Conservation (phyloP, 805 yeast species). For the Wickerhamomyces strasburgensis region DNA sequence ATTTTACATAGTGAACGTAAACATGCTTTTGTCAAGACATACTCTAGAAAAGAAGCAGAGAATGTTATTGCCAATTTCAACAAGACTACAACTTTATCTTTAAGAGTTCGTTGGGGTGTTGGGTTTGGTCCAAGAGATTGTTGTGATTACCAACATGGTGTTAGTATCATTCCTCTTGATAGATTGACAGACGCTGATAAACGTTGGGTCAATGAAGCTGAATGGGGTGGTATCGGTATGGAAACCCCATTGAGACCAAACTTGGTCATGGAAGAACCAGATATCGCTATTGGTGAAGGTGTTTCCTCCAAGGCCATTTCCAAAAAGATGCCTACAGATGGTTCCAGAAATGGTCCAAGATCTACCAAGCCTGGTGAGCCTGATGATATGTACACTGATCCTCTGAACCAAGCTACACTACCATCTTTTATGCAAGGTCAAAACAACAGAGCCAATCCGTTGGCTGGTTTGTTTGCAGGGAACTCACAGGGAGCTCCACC, state of each 20-base stretch:
- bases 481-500: conserved; percentile 12
- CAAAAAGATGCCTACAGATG: conserved; percentile 87
- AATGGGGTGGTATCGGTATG: conserved; percentile 91
- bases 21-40: conserved; percentile 94
- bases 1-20: conserved; percentile 83
- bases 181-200: conserved; percentile 92
- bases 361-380: conserved; percentile 63
- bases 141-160: conserved; percentile 89
- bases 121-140: conserved; percentile 99
- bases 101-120: conserved; percentile 97
- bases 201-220: conserved; percentile 83
- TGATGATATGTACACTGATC: conserved; percentile 27
- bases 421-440: conserved; percentile 31
- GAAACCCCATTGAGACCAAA: conserved; percentile 78
- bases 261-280: conserved; percentile 91
- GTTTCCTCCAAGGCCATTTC: conserved; percentile 89
- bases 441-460: conserved; percentile 40
- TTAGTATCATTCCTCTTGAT: conserved; percentile 78
- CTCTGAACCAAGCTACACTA: conserved; percentile 19
- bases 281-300: conserved; percentile 93
- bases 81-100: conserved; percentile 44
- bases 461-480: conserved; percentile 44
- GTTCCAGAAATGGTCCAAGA: conserved; percentile 79
- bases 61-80: conserved; percentile 68
- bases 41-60: conserved; percentile 89